These are phyloP conservation scores for Penicillium parvum DNA, from an alignment of 495 filamentous ascomycete genomes.

Conservation along the genomic window DNA sequence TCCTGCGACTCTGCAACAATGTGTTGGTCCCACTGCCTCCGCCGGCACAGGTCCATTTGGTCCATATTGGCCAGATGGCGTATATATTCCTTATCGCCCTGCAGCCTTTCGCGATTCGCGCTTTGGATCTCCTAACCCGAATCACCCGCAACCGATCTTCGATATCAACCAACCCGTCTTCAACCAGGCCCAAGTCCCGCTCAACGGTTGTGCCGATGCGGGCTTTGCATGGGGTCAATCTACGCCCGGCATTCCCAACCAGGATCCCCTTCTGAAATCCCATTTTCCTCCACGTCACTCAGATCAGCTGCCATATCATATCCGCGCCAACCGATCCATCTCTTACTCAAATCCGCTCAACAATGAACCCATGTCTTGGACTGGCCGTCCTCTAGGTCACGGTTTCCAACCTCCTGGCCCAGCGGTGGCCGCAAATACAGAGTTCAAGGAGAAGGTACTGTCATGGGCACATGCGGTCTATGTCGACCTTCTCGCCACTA, in stretches of 20 bases:
- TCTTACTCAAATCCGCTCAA: slow-evolving; percentile 10
- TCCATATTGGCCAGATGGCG: slow-evolving; percentile 74
- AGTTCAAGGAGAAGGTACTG: slow-evolving; percentile 77
- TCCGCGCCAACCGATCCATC: slow-evolving; percentile 18
- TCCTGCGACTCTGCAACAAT: slow-evolving; percentile 66
- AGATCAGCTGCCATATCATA: slow-evolving; percentile 39
- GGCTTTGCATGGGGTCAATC: slow-evolving; percentile 32
- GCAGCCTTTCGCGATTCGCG: slow-evolving; percentile 59
- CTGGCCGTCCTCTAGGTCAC: slow-evolving; percentile 14
- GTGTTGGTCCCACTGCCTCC: slow-evolving; percentile 66
- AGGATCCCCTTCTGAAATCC: slow-evolving; percentile 29
- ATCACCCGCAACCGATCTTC: slow-evolving; percentile 22
- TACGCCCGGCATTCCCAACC: slow-evolving; percentile 22
- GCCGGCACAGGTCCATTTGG: slow-evolving; percentile 69
- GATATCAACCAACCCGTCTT: slow-evolving; percentile 30
- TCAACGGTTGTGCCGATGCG: slow-evolving; percentile 21
- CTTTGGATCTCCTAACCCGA: slow-evolving; percentile 30
- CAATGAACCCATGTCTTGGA: slow-evolving; percentile 24
- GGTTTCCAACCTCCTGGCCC: slow-evolving; percentile 22
- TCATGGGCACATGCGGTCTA: slow-evolving; percentile 86
- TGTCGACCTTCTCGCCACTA: slow-evolving; percentile 72
- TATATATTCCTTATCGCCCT: slow-evolving; percentile 69
- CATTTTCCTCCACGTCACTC: slow-evolving; percentile 44
- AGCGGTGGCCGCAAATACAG: slow-evolving; percentile 41
- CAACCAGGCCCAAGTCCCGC: slow-evolving; percentile 22